Evolutionary conservation across 164 flowering plant species (phyloP).

Genomic region (Tetrastigma voinierianum): DNA sequence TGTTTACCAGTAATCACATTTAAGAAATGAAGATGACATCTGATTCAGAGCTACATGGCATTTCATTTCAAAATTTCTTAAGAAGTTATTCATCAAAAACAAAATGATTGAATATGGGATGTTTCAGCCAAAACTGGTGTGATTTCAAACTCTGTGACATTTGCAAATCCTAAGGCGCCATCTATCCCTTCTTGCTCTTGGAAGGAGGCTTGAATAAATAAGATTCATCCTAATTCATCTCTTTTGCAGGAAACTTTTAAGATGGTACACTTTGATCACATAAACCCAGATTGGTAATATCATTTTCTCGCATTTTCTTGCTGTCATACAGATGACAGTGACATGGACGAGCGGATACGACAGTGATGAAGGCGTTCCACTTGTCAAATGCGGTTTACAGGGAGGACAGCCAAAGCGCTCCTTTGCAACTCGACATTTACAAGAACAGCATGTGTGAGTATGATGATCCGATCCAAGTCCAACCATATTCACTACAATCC

Average conservation of each 20-base stretch:
- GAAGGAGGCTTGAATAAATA: conserved; percentile 69
- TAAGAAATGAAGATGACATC: too few relatives aligned
- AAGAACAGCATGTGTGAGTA: conserved; percentile 81
- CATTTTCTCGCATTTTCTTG: neutral
- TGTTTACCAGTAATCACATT: too few relatives aligned
- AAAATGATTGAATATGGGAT: neutral
- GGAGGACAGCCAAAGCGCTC: conserved; percentile 33
- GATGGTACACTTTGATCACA: too few relatives aligned
- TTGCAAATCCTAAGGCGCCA: conserved; percentile 68
- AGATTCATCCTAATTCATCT: conserved; percentile 20
- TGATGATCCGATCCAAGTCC: conserved; percentile 6
- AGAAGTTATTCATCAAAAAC: too few relatives aligned
- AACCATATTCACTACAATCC: neutral
- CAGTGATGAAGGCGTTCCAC: conserved; percentile 63
- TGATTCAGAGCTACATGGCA: too few relatives aligned
- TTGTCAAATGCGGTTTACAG: conserved; percentile 60
- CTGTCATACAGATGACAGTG: conserved; percentile 65
- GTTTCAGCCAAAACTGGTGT: conserved; percentile 64
- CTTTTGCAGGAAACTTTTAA: too few relatives aligned
- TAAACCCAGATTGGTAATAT: neutral
- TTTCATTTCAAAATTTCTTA: too few relatives aligned
- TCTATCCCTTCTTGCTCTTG: conserved; percentile 81
- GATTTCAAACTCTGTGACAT: conserved; percentile 53
- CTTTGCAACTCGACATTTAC: conserved; percentile 66
- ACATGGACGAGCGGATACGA: conserved; percentile 94